Evolutionary conservation across 192 early-diverging fungal genomes (phyloP), one percentile per base, ranked within the genome.

Genomic region (Coemansia sp.): DNA sequence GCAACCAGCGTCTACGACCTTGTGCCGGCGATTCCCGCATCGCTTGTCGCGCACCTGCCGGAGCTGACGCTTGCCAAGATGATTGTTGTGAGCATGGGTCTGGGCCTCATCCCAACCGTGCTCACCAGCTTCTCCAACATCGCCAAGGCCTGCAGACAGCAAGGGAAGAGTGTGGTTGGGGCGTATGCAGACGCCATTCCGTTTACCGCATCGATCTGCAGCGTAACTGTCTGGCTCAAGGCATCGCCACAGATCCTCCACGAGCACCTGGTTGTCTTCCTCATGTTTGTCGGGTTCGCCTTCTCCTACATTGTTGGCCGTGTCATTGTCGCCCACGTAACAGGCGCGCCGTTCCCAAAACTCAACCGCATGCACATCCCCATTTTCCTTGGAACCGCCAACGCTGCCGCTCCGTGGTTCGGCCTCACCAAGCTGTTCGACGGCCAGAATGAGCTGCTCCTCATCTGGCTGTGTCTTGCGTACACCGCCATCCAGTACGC

Each of bases 261-360:
- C 65, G 68, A 88, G 68, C 90, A 93, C 68, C 61, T 94, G 63
- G 85, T 93, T 2, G 77, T 87, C 13, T 94, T 90, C 71, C 70
- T 88, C 42, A 68, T 88, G 19, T 86, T 89, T 67, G 81, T 90
- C 44, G 88, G 91, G 45, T 88, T 91, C 60, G 85, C 90, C 22
- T 92, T 92, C 71, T 92, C 91, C 51, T 90, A 92, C 72, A 90
- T 90, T 41, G 93, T 94, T 48, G 91, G 91, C 17, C 81, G 87
- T 48, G 92, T 96, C 69, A 94, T 96, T 74, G 86, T 92, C 16
- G 91, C 93, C 39, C 94, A 96, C 65, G 90, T 94, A 32, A 86
- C 88, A n/a, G 89, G 93, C 25, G 87, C 90, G 50, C 86, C 88
- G 16, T 96, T 94, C 85, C 94, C 94, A 3, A 85, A 87, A 63